Conservation (phyloP, 2,329 filamentous ascomycete species). For the Penicillium sp. region DNA sequence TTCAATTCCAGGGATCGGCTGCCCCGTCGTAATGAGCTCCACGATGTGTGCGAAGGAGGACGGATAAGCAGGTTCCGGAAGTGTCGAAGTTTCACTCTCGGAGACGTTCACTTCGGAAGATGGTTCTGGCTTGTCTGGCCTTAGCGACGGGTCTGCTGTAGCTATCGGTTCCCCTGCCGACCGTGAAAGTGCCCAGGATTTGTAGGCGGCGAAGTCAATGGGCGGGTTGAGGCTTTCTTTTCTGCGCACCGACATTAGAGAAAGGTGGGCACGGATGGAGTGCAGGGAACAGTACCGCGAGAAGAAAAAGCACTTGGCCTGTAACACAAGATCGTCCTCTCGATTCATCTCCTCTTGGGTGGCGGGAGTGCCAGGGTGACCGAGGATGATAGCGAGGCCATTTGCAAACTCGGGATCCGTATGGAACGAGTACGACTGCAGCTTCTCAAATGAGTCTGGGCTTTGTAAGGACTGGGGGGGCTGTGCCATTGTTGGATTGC, state of each 20-base stretch:
- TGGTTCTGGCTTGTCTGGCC: not conserved
- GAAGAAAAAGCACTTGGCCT: conserved; percentile 49
- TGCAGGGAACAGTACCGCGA: conserved; percentile 35
- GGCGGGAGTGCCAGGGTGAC: conserved; percentile 38
- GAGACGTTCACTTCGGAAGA: conserved; percentile 8
- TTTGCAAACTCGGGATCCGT: conserved; percentile 44
- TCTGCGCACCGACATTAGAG: conserved; percentile 17
- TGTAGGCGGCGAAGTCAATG: conserved; percentile 65
- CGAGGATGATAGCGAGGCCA: conserved; percentile 46
- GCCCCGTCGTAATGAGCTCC: conserved; percentile 74
- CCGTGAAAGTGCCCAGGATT: conserved; percentile 52
- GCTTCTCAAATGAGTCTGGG: conserved; percentile 26
- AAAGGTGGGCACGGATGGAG: not conserved
- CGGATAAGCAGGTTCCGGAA: conserved; percentile 62
- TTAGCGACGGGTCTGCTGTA: not conserved
- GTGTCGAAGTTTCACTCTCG: conserved; percentile 2
- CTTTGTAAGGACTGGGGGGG: conserved; percentile 2
- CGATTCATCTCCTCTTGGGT: conserved; percentile 38
- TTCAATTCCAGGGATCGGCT: conserved; percentile 79
- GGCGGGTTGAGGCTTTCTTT: conserved; percentile 37
- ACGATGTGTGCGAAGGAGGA: conserved; percentile 81
- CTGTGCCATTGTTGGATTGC: conserved; percentile 9
- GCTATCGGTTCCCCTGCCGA: conserved; percentile 6
- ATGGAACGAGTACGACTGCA: conserved; percentile 41
- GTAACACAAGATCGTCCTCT: conserved; percentile 41